These are phyloP conservation scores for Boletus semigastroideus DNA, from an alignment of 1,284 basidiomycete species.

Conservation along the genomic window DNA sequence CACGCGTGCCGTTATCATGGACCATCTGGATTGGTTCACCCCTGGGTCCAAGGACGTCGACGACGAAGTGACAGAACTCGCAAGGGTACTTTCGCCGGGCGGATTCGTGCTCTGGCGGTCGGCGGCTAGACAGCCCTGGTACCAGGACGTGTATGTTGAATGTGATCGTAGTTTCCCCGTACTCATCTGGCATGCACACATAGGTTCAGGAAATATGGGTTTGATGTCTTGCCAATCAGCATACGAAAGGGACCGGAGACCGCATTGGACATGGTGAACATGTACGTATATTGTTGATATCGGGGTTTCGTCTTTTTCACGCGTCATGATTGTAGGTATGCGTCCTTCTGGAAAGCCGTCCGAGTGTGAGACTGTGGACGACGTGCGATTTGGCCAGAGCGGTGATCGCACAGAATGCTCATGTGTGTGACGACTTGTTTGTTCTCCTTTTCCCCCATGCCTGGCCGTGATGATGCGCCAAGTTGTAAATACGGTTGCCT, in stretches of 20 bases:
- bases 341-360: constrained; percentile 34
- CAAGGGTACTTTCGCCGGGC: constrained; percentile 58
- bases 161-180: neutral
- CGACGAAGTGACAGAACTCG: constrained; percentile 62
- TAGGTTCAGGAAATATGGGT: constrained; percentile 47
- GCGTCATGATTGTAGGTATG: constrained; percentile 24
- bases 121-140: constrained; percentile 76
- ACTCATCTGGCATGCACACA: neutral
- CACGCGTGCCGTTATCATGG: constrained; percentile 76
- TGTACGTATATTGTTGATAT: constrained; percentile 38
- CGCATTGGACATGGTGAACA: constrained; percentile 65
- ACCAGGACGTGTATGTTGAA: constrained; percentile 53
- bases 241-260: constrained; percentile 43
- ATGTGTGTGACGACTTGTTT: neutral
- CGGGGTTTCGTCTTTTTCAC: neutral
- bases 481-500: too few species aligned
- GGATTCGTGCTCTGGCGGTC: constrained; percentile 73
- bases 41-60: constrained; percentile 60
- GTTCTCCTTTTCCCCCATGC: neutral
- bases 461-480: neutral
- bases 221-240: constrained; percentile 45
- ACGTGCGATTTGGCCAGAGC: neutral
- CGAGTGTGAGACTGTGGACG: constrained; percentile 19
- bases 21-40: constrained; percentile 78
- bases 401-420: neutral